Evolutionary conservation across 148 eudicot genomes (phyloP).

Genomic region (Nepenthes mirabilis): DNA sequence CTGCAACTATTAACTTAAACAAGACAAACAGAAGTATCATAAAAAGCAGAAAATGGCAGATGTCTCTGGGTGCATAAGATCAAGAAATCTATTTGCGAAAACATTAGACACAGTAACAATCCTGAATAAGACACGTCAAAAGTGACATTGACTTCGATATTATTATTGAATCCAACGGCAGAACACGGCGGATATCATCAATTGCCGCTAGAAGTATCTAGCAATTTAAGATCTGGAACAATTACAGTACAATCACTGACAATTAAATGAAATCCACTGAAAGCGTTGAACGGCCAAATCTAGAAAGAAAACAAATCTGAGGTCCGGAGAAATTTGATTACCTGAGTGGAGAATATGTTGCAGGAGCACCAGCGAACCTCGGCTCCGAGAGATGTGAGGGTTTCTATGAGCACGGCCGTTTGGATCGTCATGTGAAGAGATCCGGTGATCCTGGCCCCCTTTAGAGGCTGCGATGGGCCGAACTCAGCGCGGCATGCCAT

Average conservation of each 20-base stretch:
- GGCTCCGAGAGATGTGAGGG: conserved; percentile 86
- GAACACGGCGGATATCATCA: too few relatives aligned
- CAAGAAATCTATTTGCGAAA: too few relatives aligned
- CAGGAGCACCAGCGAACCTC: conserved; percentile 98
- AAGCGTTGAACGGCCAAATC: background rate
- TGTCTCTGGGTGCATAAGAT: too few relatives aligned
- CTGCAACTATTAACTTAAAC: too few relatives aligned
- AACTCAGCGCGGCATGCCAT: conserved; percentile 76
- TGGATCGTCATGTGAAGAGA: conserved; percentile 96
- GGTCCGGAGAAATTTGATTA: background rate
- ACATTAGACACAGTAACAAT: too few relatives aligned
- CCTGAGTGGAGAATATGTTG: conserved; percentile 95
- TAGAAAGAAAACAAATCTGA: background rate
- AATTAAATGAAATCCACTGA: background rate
- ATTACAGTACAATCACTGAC: background rate
- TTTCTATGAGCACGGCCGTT: conserved; percentile 89
- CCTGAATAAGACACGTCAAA: too few relatives aligned
- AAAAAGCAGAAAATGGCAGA: too few relatives aligned
- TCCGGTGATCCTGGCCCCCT: conserved; percentile 82
- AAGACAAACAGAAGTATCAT: too few relatives aligned
- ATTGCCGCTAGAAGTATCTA: too few relatives aligned
- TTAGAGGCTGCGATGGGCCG: conserved; percentile 81
- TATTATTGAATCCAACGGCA: too few relatives aligned
- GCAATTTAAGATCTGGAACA: too few relatives aligned
- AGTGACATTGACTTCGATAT: too few relatives aligned